Percentiles rank a stretch among this genome's conserved stretches.
Conservation (phyloP, 352 stramenopile species). For the Lagenidium giganteum region DNA sequence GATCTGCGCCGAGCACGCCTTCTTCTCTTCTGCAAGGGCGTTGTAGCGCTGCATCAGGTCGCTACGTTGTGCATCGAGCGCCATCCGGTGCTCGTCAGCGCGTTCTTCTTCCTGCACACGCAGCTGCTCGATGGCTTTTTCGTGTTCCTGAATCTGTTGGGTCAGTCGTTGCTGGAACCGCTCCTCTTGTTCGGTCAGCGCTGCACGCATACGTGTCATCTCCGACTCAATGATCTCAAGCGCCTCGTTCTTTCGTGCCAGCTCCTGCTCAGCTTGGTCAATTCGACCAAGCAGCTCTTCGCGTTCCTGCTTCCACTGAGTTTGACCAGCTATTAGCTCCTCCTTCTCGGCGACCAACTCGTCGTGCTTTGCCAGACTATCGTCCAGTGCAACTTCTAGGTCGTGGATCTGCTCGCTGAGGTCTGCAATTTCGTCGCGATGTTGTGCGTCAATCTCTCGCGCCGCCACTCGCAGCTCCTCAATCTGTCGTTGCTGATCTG, state of each 20-base stretch:
- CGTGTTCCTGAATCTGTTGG: conserved; percentile 38
- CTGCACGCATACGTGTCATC: conserved; percentile 54
- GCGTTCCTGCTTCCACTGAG: too few relatives aligned
- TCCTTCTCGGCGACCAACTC: conserved; percentile 17
- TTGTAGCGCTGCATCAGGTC: conserved; percentile 44
- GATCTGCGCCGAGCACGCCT: conserved; percentile 43
- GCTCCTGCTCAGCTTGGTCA: conserved; percentile 20
- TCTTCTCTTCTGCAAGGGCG: conserved; percentile 28
- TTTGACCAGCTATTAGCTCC: conserved; percentile 5
- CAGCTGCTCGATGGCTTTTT: conserved; percentile 32
- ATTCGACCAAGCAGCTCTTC: conserved; percentile 10
- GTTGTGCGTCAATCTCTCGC: conserved; percentile 27
- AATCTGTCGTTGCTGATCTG: conserved; percentile 54
- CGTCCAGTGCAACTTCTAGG: conserved; percentile 51
- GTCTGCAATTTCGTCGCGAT: conserved; percentile 42
- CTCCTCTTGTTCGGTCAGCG: conserved; percentile 46
- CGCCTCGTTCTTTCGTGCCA: conserved; percentile 45
- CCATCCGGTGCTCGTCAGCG: conserved; percentile 22
- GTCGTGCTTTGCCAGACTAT: conserved; percentile 16
- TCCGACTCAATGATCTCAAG: conserved; percentile 66
- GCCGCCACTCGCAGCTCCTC: conserved; percentile 28
- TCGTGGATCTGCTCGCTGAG: conserved; percentile 52
- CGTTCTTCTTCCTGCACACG: conserved; percentile 27
- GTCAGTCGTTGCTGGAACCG: conserved; percentile 48
- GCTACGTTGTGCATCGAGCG: conserved; percentile 23